Evolutionary conservation across 768 basidiomycete species (phyloP).

Genomic region (Gloeostereum incarnatum): DNA sequence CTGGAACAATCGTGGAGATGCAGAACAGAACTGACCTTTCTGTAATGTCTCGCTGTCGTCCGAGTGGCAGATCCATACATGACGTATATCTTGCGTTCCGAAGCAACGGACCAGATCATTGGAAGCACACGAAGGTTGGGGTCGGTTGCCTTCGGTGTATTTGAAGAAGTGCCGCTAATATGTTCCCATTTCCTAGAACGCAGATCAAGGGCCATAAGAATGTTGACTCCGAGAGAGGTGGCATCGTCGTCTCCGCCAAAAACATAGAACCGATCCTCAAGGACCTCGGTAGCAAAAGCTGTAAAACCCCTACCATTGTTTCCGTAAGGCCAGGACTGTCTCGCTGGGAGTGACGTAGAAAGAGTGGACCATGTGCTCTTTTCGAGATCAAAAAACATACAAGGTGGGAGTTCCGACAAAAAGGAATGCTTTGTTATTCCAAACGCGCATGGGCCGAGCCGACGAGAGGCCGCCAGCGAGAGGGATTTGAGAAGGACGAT

Average conservation of each 20-base stretch:
- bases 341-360: constrained; percentile 5
- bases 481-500: background rate
- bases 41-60: constrained; percentile 11
- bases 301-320: background rate
- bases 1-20: too few species aligned
- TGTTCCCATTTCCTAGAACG: constrained; percentile 11
- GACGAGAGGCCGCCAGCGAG: constrained; percentile 1
- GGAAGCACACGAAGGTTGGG: constrained; percentile 13
- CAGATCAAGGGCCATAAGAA: constrained; percentile 15
- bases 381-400: constrained; percentile 15
- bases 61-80: too few species aligned
- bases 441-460: constrained; percentile 4
- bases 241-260: background rate
- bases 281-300: background rate
- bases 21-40: background rate
- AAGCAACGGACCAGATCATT: constrained; percentile 11
- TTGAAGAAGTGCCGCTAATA: constrained; percentile 7
- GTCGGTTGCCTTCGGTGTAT: constrained; percentile 3
- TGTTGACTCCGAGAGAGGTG: constrained; percentile 10
- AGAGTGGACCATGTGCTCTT: constrained; percentile 12
- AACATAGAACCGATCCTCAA: background rate
- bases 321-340: background rate
- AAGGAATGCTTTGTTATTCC: constrained; percentile 13
- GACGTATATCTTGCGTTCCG: too few species aligned
- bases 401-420: constrained; percentile 10